Evolutionary conservation across 2,329 filamentous ascomycete species (phyloP), one percentile per base, ranked within the genome.

Genomic region (Epichloe aotearoae): DNA sequence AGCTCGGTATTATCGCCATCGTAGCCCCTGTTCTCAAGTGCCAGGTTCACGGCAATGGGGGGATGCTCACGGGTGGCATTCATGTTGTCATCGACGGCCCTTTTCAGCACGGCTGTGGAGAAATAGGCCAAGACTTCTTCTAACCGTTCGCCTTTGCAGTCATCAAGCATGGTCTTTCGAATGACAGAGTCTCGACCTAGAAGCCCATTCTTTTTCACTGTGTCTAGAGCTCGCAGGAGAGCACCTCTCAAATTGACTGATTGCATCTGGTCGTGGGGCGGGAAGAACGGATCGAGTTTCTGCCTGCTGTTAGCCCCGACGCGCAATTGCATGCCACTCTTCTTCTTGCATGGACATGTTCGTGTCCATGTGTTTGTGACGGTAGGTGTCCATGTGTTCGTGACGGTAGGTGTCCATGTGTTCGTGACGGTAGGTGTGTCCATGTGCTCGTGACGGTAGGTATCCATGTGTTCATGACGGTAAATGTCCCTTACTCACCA

Each of bases 91-190:
- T 74, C 70, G 1, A 86, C 67, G 1, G 79, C 66, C 61, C 84
- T 88, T 61, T 86, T 86, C 54, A 97, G 66, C 1, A 95, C 89
- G 0, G 82, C 79, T 14, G 86, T 86, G 1, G 91, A 96, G 60
- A 98, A 94, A 0, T 81, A 74, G 3, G 88, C 81, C 30, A 97
- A 74, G 1, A 95, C 71, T 62, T 98, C 93, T 63, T 90, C 89
- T 50, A 97, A 79, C 55, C 88, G 83, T 50, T 95, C 89, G 5
- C 91, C 91, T 57, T 86, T 90, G 69, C 93, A 98, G 59, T 98
- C 91, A 63, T 98, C 93, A 48, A 98, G 73, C 87, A 96, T 95
- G 0, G 88, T 95, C 71, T 95, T 96, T 48, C 93, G 81, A 34
- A 97, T 69, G 1, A 94, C 78, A 0, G 79, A 78, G 61, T 95